A percentile compares a stretch with the other conserved stretches of the same genome.
These are phyloP conservation scores for Aspergillus ostianus DNA, from an alignment of 495 filamentous ascomycete species.

Conservation along the genomic window DNA sequence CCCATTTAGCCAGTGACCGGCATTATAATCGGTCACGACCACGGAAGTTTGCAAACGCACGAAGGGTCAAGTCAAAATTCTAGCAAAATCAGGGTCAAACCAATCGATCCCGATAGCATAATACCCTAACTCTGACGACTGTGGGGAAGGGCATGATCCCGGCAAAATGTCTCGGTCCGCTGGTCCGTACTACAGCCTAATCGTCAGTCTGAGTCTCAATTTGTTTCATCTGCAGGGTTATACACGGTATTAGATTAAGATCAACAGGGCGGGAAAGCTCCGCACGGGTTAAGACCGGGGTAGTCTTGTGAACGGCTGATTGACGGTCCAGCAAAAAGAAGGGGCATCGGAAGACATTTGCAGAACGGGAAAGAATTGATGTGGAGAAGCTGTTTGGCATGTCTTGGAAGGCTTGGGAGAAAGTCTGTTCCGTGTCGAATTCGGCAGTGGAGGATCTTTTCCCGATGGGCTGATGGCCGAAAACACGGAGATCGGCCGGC, in stretches of 20 bases:
- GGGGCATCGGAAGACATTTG: background rate
- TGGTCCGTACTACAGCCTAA: background rate
- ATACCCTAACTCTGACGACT: background rate
- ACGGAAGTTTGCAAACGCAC: no score
- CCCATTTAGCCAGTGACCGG: no score
- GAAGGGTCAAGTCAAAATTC: no score
- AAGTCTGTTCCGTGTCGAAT: constrained; percentile 1
- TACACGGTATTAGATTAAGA: background rate
- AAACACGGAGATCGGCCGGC: background rate
- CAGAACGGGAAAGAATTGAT: background rate
- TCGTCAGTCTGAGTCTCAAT: background rate
- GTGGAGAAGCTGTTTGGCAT: background rate
- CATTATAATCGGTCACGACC: no score
- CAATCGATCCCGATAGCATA: background rate
- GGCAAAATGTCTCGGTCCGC: background rate
- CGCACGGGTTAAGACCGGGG: background rate
- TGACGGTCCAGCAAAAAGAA: background rate
- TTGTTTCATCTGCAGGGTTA: background rate
- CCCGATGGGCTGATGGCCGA: background rate
- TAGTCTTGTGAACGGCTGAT: background rate
- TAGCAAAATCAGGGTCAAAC: background rate
- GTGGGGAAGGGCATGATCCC: background rate
- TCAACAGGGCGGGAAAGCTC: background rate
- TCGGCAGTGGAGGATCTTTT: background rate
- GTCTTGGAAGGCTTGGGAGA: background rate